These are phyloP conservation scores for Phytophthora crassamura DNA, from an alignment of 352 stramenopile genomes.

Conservation along the genomic window DNA sequence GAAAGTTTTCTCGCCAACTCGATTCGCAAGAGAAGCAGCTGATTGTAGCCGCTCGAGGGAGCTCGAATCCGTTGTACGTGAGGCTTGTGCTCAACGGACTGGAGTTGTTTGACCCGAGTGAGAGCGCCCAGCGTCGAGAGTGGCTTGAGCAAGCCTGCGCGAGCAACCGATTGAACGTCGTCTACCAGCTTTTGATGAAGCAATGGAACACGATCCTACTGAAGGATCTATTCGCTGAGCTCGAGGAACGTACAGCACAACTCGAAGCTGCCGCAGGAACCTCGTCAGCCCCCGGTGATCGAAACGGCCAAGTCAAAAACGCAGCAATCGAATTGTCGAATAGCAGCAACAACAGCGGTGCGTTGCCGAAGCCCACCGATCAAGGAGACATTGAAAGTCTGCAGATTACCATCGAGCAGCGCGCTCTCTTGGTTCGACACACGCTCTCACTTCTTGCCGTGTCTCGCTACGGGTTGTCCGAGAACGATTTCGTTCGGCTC, in stretches of 20 bases:
- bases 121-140: slow-evolving; percentile 29
- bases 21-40: slow-evolving; percentile 48
- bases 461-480: slow-evolving; percentile 72
- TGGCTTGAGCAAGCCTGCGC: slow-evolving; percentile 58
- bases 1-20: slow-evolving; percentile 30
- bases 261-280: slow-evolving; percentile 7
- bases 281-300: slow-evolving; percentile 10
- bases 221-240: slow-evolving; percentile 54
- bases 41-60: slow-evolving; percentile 57
- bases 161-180: slow-evolving; percentile 48
- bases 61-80: slow-evolving; percentile 74
- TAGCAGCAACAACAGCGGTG: slow-evolving; percentile 12
- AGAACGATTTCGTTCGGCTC: slow-evolving; percentile 66
- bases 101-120: slow-evolving; percentile 53
- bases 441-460: slow-evolving; percentile 75
- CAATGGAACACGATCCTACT: slow-evolving; percentile 81
- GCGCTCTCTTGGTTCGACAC: slow-evolving; percentile 73
- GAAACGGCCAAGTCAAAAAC: slow-evolving; percentile 9
- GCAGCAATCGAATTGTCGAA: not conserved
- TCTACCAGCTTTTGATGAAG: slow-evolving; percentile 77
- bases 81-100: slow-evolving; percentile 68
- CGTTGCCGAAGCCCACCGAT: slow-evolving; percentile 26
- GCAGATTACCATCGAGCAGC: slow-evolving; percentile 66
- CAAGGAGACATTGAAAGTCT: slow-evolving; percentile 60
- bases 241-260: slow-evolving; percentile 37